A percentile compares a stretch with the other conserved stretches of the same genome.
Evolutionary conservation across 495 filamentous ascomycete species (phyloP).

Genomic region (Polyplosphaeria fusca): DNA sequence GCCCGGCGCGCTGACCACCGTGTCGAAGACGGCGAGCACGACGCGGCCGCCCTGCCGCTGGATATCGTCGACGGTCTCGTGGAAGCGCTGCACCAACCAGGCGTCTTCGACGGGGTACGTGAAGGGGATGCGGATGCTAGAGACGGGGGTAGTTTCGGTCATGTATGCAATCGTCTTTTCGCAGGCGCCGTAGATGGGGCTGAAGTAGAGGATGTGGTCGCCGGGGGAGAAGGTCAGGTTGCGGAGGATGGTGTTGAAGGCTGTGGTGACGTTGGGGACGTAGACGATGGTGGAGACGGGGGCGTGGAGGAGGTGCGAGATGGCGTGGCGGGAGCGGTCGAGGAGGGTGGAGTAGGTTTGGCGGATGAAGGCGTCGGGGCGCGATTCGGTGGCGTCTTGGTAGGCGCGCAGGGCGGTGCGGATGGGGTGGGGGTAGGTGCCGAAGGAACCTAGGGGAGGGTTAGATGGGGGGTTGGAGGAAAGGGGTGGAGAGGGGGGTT

Average conservation of each 20-base stretch:
- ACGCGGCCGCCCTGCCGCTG: slow-evolving; percentile 35
- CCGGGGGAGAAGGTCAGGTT: slow-evolving; percentile 55
- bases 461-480: slow-evolving; percentile 19
- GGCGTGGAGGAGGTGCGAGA: slow-evolving; percentile 63
- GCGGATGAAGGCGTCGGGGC: slow-evolving; percentile 71
- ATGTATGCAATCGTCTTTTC: slow-evolving; percentile 67
- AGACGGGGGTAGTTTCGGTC: slow-evolving; percentile 53
- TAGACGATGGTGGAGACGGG: slow-evolving; percentile 65
- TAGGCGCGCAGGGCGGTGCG: slow-evolving; percentile 54
- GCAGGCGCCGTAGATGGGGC: slow-evolving; percentile 73
- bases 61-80: slow-evolving; percentile 42
- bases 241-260: slow-evolving; percentile 74
- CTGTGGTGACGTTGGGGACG: slow-evolving; percentile 77
- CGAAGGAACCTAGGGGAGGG: slow-evolving; percentile 66
- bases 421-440: slow-evolving; percentile 64
- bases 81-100: slow-evolving; percentile 54
- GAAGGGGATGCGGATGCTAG: slow-evolving; percentile 45
- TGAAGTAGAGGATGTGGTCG: slow-evolving; percentile 54
- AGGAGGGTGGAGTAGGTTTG: slow-evolving; percentile 58
- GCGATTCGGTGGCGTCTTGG: slow-evolving; percentile 59
- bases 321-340: slow-evolving; percentile 58
- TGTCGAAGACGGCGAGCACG: slow-evolving; percentile 72
- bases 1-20: slow-evolving; percentile 70
- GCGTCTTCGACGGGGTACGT: slow-evolving; percentile 60
- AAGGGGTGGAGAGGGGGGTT: neutral